Evolutionary conservation across 768 basidiomycete genomes (phyloP), one percentile per base, ranked within the genome.

Genomic region (Termitomyces eurrhizus): DNA sequence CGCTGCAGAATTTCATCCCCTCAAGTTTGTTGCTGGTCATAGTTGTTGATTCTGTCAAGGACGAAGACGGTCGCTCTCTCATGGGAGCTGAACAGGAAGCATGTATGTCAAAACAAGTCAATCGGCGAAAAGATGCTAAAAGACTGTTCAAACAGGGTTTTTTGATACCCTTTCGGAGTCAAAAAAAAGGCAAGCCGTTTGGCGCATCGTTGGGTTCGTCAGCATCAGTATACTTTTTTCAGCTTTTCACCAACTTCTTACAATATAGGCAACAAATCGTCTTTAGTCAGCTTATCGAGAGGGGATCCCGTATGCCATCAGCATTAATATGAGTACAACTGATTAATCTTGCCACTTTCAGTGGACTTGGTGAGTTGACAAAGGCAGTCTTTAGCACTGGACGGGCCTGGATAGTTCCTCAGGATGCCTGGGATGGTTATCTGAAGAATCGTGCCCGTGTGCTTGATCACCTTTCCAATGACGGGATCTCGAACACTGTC

Each of bases 391-490:
- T 39, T 7, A 39, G 39, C 39, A 39, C 16, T 39, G 39, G 39
- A 39, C 39, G 2, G 39, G 39, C 14, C 14, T 39, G 39, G 4
- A 39, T 14, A 14, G 16, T 39, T 39, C 14, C 39, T 2, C 3
- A 53, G 37, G 52, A 53, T 41, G 52, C 37, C 29, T 53, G 52
- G 52, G 52, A 53, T 60, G 84, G 84, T 0, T 86, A 86, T 65
- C 74, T 78, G n/a, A 78, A 80, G 8, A 83, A 85, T 67, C 75
- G 84, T 29, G 70, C 75, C 32, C 78, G 83, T 24, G 70, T 87
- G 37, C 72, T 85, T 26, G 73, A 80, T 56, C 78, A 83, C 59
- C 69, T 86, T n/a, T 76, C 80, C 64, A 55, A 71, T 33, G 78
- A 83, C 64, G 72, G 75, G 51, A 84, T 86, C 58, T 74, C 72